Conservation (phyloP, 2,329 filamentous ascomycete genomes). For the Alternaria atra region DNA sequence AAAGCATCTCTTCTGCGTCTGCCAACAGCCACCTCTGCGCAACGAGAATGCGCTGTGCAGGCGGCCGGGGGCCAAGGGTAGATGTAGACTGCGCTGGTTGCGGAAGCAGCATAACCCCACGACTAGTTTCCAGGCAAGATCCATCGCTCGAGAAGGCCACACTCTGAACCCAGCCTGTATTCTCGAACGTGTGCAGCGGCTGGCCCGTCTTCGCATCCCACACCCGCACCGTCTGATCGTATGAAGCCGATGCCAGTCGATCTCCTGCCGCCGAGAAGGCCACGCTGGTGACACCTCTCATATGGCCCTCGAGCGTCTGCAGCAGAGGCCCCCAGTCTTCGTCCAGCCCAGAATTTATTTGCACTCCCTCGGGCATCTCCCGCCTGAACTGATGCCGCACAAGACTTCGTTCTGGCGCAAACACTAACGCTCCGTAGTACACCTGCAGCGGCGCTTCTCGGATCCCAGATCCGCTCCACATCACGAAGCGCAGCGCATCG, state of each 20-base stretch:
- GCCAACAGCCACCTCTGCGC: too few relatives aligned
- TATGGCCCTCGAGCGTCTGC: not conserved
- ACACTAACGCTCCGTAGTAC: not conserved
- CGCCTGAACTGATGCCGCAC: not conserved
- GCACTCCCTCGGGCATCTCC: slow-evolving; percentile 3
- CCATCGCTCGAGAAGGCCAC: slow-evolving; percentile 44
- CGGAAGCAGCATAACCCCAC: too few relatives aligned
- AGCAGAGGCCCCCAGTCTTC: not conserved
- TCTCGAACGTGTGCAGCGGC: slow-evolving; percentile 33
- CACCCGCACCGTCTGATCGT: not conserved
- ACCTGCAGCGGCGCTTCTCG: not conserved
- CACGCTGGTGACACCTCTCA: not conserved
- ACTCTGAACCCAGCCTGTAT: slow-evolving; percentile 17
- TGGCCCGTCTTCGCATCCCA: slow-evolving; percentile 18
- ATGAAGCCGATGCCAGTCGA: slow-evolving; percentile 11
- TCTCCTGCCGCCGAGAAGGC: not conserved
- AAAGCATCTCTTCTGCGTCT: too few relatives aligned
- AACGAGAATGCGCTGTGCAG: too few relatives aligned
- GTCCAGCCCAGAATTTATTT: not conserved
- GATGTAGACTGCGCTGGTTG: too few relatives aligned
- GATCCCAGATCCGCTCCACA: not conserved
- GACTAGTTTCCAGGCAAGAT: too few relatives aligned
- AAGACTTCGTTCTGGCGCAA: slow-evolving; percentile 1
- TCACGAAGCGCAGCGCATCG: not conserved
- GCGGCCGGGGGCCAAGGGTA: too few relatives aligned